Evolutionary conservation across 2,329 filamentous ascomycete species (phyloP).

Genomic region (Aspergillus cejpii): DNA sequence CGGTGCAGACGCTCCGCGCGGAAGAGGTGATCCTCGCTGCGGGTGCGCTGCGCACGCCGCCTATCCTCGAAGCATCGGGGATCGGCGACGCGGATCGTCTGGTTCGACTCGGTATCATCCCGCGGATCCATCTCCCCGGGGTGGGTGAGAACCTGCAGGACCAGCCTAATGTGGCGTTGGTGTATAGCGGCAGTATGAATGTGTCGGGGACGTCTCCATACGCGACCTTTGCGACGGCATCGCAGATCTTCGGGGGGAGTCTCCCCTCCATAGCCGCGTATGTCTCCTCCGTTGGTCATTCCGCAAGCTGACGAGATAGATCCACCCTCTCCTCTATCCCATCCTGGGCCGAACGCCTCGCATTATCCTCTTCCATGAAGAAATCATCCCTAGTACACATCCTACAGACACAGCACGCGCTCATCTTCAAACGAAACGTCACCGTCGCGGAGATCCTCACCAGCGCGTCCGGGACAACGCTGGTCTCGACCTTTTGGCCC

Average conservation of each 20-base stretch:
- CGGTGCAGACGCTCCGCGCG: constrained; percentile 19
- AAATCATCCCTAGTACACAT: not conserved
- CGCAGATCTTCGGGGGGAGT: not conserved
- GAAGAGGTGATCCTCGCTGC: constrained; percentile 55
- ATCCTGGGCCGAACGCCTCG: not conserved
- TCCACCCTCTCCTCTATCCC: not conserved
- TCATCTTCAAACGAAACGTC: constrained; percentile 19
- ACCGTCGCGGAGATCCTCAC: constrained; percentile 20
- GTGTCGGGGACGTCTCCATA: not conserved
- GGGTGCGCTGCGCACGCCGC: constrained; percentile 52
- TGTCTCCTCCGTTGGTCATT: not conserved
- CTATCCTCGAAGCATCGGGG: constrained; percentile 55
- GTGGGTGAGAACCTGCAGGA: constrained; percentile 48
- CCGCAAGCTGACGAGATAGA: not conserved
- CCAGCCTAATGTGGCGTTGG: constrained; percentile 20
- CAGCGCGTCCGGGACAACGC: constrained; percentile 8
- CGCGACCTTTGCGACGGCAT: not conserved
- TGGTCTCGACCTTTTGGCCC: constrained; percentile 18
- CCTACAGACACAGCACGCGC: constrained; percentile 16
- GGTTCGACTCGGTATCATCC: constrained; percentile 34
- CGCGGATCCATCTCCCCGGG: constrained; percentile 39
- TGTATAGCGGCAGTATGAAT: not conserved
- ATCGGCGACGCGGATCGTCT: constrained; percentile 47
- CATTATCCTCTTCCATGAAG: not conserved
- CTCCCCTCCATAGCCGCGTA: not conserved